Conservation (phyloP, 2,329 filamentous ascomycete species). For the Metarhizium anisopliae region DNA sequence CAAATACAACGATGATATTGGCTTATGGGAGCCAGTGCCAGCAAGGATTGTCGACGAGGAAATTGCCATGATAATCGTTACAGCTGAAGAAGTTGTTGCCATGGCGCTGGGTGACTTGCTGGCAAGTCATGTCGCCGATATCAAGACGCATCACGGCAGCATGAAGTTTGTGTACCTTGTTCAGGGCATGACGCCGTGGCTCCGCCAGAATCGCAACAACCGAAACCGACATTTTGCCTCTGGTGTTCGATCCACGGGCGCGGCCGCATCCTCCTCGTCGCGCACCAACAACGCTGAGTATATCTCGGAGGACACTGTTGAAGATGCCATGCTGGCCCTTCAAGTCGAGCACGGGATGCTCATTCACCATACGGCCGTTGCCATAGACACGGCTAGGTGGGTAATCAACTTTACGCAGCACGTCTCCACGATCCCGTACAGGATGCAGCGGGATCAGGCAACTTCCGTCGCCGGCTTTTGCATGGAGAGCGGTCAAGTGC, state of each 20-base stretch:
- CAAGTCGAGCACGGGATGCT: constrained; percentile 59
- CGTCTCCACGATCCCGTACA: constrained; percentile 68
- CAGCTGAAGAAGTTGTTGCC: constrained; percentile 57
- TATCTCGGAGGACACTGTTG: constrained; percentile 58
- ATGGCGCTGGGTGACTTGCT: constrained; percentile 45
- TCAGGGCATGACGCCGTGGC: constrained; percentile 58
- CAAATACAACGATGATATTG: constrained; percentile 49
- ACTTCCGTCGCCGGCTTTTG: constrained; percentile 57
- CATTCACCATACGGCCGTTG: constrained; percentile 57
- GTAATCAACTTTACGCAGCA: constrained; percentile 68
- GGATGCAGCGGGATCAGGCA: constrained; percentile 39
- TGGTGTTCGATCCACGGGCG: constrained; percentile 44
- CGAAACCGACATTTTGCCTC: constrained; percentile 61
- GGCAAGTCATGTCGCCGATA: constrained; percentile 45
- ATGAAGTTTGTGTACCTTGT: constrained; percentile 60
- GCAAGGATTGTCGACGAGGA: constrained; percentile 44
- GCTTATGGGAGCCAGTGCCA: constrained; percentile 55
- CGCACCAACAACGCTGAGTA: constrained; percentile 28
- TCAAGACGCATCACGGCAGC: constrained; percentile 43
- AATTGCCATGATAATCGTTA: constrained; percentile 53
- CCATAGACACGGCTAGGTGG: constrained; percentile 62
- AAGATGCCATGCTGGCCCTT: constrained; percentile 61
- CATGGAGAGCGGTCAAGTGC: constrained; percentile 71
- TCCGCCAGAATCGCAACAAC: constrained; percentile 57
- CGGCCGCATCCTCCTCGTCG: constrained; percentile 22